Evolutionary conservation across 1,284 basidiomycete genomes (phyloP), one percentile per base, ranked within the genome.

Genomic region (Quambalaria eucalypti): DNA sequence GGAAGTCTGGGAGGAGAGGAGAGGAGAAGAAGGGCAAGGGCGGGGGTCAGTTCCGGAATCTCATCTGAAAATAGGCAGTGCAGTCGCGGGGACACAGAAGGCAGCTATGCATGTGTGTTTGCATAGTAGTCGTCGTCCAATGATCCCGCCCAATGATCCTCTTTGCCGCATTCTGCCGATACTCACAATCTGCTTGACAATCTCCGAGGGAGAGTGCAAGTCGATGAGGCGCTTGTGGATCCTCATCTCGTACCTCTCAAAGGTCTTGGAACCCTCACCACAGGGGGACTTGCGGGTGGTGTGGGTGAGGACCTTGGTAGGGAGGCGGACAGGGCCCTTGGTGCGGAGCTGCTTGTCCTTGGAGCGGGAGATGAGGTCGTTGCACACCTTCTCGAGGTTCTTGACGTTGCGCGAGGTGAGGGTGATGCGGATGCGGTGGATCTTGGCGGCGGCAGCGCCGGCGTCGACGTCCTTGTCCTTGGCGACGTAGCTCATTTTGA

Each of bases 171-270:
- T n/a, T 26, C 36, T 28, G 28, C 40, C 12, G 23, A 23, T 26
- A 61, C 59, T 55, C 68, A 93, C 90, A 77, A 99, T 99, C 82
- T 98, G 93, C 85, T 98, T 98, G 81, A 99, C 95, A 71, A 97
- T 89, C 82, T 98, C 95, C 77, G 88, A 90, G 62, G 93, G 93
- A 59, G 92, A 92, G 82, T 93, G 90, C 66, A 99, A 82, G 83
- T 99, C 95, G 77, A 99, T 98, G 78, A 98, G 84, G 76, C 95
- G 89, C 83, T 99, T 99, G 87, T 99, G 93, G 71, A 99, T 84
- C 82, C 92, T 91, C 81, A 99, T 86, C 82, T 99, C 93, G 81
- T 92, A 98, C 76, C 89, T 86, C 81, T 98, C 95, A 95, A 95
- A 99, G 77, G 95, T 99, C 87, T 99, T 98, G 76, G 77, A 76